Evolutionary conservation across 2,329 filamentous ascomycete species (phyloP), one percentile per base, ranked within the genome.

Genomic region (Penicillium sp.): DNA sequence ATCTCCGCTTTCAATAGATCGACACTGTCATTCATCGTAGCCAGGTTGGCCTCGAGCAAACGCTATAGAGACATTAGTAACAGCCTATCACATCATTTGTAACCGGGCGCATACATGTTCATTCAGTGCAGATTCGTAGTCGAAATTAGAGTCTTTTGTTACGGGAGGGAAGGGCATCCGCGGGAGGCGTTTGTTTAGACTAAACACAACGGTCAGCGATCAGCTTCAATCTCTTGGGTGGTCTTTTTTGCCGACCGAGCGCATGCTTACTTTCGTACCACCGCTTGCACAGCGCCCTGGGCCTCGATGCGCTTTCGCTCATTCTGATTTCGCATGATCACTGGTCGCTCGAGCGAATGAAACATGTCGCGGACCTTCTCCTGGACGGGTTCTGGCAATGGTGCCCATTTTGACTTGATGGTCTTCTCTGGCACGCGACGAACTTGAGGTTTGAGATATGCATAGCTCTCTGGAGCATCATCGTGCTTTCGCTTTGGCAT

Each of bases 341-440:
- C 74, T 31, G 74, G 74, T 10, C 75, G 67, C 53, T 77, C 75
- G 10, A 77, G 60, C 11, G 72, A 66, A 27, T 68, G 67, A 45
- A 78, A 75, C 57, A 78, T 68, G 38, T 72, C 73, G 34, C 69
- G 68, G 43, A 78, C 66, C 48, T 72, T 76, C 38, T 74, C 74
- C 59, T 77, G 76, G 3, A 70, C 70, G 2, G 72, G 66, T 29
- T 75, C 72, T 1, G 75, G 72, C 2, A 78, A 67, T 5, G 76
- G 74, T 11, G 71, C 68, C 76, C 76, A 78, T 71, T 77, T 77
- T 38, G 73, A 69, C 47, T 75, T 75, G 61, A 78, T 76, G 8
- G 73, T 75, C 44, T 68, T 66, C 56, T 77, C 72, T 8, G 75
- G 68, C 32, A 78, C 66, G 47, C 74, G 73, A 49, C 73, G 74